Evolutionary conservation across 495 filamentous ascomycete genomes (phyloP), one percentile per base, ranked within the genome.

Genomic region (Cercophora scortea): DNA sequence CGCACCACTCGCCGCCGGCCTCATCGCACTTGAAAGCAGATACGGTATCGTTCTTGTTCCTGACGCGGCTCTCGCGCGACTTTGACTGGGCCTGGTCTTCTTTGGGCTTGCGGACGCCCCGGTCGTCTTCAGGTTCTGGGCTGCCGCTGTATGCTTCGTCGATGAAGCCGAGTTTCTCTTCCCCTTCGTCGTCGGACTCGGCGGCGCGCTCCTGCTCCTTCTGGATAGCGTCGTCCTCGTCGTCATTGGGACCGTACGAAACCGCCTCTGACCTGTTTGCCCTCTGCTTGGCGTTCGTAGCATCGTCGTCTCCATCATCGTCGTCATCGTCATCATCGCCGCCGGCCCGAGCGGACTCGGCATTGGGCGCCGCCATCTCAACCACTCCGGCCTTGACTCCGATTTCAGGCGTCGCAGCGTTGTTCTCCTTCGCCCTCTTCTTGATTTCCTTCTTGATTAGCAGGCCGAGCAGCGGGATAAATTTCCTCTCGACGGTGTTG

Each of bases 191-290:
- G 19, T 74, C 76, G 16, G 68, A 68, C 10, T 76, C 77, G 3
- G 72, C 78, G 44, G 81, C 77, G 39, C 75, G 74, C 50, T 75
- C 72, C 47, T 79, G 69, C 50, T 75, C 68, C 49, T 63, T 73
- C 69, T 76, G 85, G 57, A 92, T 84, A 16, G 70, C 82, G 56
- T 90, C 82, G 64, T 98, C 93, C 6, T 88, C 94, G 33, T 95
- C 92, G 60, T 97, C 92, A 33, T 90, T 90, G 7, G 79, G 90
- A 38, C 87, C 94, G 63, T 97, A 98, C 11, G 87, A 89, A 8
- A 91, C 81, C 35, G 84, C 87, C 69, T 96, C 87, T 43, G 73
- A 69, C 44, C 86, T 79, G 65, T 93, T 91, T 13, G 83, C 79
- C 49, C 74, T 78, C 59, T 85, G 79, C 67, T 89, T 88, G 51